phyloP scores from a whole-genome alignment of 352 stramenopile species.

The Pythium chondricola region DNA sequence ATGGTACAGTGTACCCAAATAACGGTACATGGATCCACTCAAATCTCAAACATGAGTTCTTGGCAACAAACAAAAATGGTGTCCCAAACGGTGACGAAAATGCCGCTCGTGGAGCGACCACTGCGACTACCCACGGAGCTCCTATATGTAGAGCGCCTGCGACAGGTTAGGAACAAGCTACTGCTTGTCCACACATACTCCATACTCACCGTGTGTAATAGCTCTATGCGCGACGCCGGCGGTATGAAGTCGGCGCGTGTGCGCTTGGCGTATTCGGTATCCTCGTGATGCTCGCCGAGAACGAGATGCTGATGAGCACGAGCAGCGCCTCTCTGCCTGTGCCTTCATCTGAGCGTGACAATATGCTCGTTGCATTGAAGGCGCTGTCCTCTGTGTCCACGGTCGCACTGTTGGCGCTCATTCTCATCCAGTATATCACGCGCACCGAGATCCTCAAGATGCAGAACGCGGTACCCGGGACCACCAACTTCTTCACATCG shows the following conservation, averaged over 20 bases:
- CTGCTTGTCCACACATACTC: too few species aligned
- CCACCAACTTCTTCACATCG: slow-evolving; percentile 19
- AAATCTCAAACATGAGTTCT: too few species aligned
- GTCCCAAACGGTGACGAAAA: too few species aligned
- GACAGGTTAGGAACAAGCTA: slow-evolving; percentile 15
- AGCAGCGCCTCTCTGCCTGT: slow-evolving; percentile 2
- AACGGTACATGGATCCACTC: too few species aligned
- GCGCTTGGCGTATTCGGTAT: slow-evolving; percentile 38
- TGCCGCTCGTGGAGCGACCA: too few species aligned
- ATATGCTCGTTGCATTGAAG: slow-evolving; percentile 31
- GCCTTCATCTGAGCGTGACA: neutral
- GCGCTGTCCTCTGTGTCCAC: slow-evolving; percentile 28
- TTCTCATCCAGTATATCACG: slow-evolving; percentile 45
- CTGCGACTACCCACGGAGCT: slow-evolving; percentile 11
- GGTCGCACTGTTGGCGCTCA: slow-evolving; percentile 29
- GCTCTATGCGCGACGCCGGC: slow-evolving; percentile 42
- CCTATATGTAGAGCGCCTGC: slow-evolving; percentile 29
- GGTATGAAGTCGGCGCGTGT: slow-evolving; percentile 48
- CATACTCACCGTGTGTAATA: too few species aligned
- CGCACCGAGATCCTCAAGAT: slow-evolving; percentile 43
- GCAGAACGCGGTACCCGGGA: slow-evolving; percentile 35
- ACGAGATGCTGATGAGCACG: slow-evolving; percentile 36
- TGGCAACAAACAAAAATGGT: too few species aligned
- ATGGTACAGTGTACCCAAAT: too few species aligned
- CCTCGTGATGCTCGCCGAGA: slow-evolving; percentile 63